phyloP scores from a whole-genome alignment of 257 asterid species.

The Nyctanthes arbortristis region DNA sequence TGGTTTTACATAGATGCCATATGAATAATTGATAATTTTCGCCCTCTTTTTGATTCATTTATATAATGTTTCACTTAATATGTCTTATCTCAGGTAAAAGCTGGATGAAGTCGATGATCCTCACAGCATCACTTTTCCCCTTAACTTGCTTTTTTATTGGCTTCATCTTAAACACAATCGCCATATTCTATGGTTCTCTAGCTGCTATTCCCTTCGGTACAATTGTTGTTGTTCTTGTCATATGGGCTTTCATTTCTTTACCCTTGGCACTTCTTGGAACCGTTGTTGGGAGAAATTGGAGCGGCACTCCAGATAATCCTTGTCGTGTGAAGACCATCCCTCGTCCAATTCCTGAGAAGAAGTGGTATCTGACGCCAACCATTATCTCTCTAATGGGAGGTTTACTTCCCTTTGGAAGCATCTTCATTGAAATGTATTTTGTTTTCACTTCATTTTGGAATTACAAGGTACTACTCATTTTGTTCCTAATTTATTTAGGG shows the following conservation, averaged over 20 bases:
- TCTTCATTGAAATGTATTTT: conserved; percentile 82
- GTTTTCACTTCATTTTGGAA: conserved; percentile 97
- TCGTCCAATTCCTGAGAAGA: conserved; percentile 85
- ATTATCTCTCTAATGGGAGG: conserved; percentile 86
- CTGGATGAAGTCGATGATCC: conserved; percentile 82
- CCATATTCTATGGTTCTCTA: conserved; percentile 78
- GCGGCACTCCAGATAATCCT: conserved; percentile 81
- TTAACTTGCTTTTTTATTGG: conserved; percentile 78
- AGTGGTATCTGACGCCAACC: conserved; percentile 79
- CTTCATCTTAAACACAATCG: conserved; percentile 66
- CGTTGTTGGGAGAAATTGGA: conserved; percentile 81
- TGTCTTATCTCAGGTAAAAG: conserved; percentile 60
- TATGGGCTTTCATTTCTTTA: conserved; percentile 83
- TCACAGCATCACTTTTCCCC: conserved; percentile 86
- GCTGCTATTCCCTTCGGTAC: conserved; percentile 92
- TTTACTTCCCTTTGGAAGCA: conserved; percentile 84
- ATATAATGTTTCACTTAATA: conserved; percentile 10
- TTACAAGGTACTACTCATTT: conserved; percentile 57
- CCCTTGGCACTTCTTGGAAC: conserved; percentile 91
- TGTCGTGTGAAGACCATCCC: conserved; percentile 91
- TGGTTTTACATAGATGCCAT: conserved; percentile 6
- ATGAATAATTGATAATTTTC: conserved; percentile 16
- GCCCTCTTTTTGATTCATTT: neutral
- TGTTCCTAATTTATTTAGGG: neutral
- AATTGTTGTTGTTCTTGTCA: conserved; percentile 70